phyloP scores from a whole-genome alignment of 164 flowering plant genomes.

The Annona cherimola region DNA sequence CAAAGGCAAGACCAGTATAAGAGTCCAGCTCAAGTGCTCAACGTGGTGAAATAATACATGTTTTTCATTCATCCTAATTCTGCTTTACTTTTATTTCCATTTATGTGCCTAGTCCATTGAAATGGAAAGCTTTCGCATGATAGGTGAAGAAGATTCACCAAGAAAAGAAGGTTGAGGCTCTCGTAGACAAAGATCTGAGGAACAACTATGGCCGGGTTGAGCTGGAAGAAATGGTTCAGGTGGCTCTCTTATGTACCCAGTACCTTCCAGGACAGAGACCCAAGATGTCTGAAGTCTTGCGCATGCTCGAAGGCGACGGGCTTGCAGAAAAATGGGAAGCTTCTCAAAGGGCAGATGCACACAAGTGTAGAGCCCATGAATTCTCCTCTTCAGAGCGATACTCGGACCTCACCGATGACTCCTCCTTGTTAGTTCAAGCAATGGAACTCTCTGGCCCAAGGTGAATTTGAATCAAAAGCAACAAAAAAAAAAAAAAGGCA shows the following conservation, averaged over 20 bases:
- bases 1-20: too few species aligned
- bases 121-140: background rate
- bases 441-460: slow-evolving; percentile 82
- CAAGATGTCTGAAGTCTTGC: slow-evolving; percentile 72
- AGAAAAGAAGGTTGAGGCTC: slow-evolving; percentile 67
- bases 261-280: slow-evolving; percentile 68
- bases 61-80: too few species aligned
- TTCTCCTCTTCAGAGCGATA: slow-evolving; percentile 63
- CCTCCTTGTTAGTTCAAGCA: slow-evolving; percentile 65
- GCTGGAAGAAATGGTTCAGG: slow-evolving; percentile 76
- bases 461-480: slow-evolving; percentile 19
- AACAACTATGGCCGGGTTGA: slow-evolving; percentile 60
- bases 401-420: slow-evolving; percentile 74
- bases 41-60: too few species aligned
- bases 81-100: too few species aligned
- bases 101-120: background rate
- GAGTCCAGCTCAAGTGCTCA: too few species aligned
- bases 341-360: slow-evolving; percentile 47
- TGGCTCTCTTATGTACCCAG: slow-evolving; percentile 65
- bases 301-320: slow-evolving; percentile 82
- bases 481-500: background rate
- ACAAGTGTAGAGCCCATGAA: slow-evolving; percentile 41
- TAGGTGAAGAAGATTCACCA: slow-evolving; percentile 78
- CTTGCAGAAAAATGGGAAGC: slow-evolving; percentile 79
- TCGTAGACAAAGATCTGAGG: slow-evolving; percentile 75